These are phyloP conservation scores for Trichoderma gamsii DNA, from an alignment of 495 filamentous ascomycete species.

Conservation along the genomic window DNA sequence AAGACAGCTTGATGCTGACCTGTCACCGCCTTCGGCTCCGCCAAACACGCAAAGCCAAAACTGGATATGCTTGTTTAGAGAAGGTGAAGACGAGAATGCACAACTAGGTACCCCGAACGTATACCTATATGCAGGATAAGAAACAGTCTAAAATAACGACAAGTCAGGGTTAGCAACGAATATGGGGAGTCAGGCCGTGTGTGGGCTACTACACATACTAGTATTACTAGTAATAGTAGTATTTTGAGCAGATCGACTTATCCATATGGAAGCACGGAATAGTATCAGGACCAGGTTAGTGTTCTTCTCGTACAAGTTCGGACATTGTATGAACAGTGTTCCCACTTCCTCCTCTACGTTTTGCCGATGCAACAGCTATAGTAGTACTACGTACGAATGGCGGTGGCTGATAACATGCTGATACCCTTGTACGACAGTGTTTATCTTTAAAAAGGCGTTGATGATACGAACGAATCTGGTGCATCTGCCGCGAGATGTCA, in stretches of 20 bases:
- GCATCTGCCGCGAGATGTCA: constrained; percentile 6
- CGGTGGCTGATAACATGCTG: constrained; percentile 2
- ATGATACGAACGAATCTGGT: background rate
- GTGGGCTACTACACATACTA: background rate
- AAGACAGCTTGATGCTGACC: background rate
- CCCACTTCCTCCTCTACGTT: background rate
- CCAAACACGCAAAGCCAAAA: background rate
- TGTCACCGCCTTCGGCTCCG: constrained; percentile 6
- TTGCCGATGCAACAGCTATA: background rate
- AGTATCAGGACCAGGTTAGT: background rate
- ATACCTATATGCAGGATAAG: background rate
- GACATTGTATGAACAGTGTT: background rate
- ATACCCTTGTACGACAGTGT: background rate
- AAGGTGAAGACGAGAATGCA: background rate
- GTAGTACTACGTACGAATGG: background rate
- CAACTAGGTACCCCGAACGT: background rate
- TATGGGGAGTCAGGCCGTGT: background rate
- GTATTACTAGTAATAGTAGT: background rate
- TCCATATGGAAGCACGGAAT: background rate
- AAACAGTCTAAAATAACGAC: background rate
- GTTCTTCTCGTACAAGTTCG: background rate
- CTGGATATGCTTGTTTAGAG: background rate
- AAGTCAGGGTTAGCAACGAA: background rate
- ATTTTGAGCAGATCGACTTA: background rate
- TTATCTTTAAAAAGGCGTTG: background rate